These are phyloP conservation scores for Chrysoporthe deuterocubensis DNA, from an alignment of 2,329 filamentous ascomycete genomes.

Conservation along the genomic window DNA sequence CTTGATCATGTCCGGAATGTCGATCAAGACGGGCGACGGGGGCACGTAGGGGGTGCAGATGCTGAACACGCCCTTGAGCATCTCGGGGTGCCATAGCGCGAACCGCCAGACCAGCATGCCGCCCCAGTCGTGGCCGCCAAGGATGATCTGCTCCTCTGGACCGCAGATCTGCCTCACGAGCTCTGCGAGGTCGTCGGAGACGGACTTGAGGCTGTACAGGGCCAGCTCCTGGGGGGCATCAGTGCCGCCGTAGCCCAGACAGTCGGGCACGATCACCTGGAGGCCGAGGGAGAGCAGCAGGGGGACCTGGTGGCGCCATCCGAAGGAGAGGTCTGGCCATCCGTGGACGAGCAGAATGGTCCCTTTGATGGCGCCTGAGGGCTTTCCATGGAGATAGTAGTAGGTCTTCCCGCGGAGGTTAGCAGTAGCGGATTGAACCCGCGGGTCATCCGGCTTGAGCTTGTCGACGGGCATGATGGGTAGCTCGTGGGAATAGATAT, in stretches of 20 bases:
- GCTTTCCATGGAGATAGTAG: constrained; percentile 63
- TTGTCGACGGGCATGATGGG: constrained; percentile 58
- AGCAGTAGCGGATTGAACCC: constrained; percentile 67
- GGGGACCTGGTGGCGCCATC: constrained; percentile 90
- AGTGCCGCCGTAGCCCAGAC: constrained; percentile 84
- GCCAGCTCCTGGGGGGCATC: constrained; percentile 65
- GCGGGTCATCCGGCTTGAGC: constrained; percentile 67
- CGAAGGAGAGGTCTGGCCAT: constrained; percentile 81
- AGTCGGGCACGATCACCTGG: constrained; percentile 81
- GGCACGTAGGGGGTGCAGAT: constrained; percentile 77
- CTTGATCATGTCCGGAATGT: constrained; percentile 61
- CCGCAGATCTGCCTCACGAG: constrained; percentile 61
- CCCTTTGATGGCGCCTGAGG: constrained; percentile 41
- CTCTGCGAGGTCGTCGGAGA: constrained; percentile 74
- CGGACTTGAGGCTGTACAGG: constrained; percentile 73
- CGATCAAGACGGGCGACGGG: constrained; percentile 55
- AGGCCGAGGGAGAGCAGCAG: constrained; percentile 72
- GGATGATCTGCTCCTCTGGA: constrained; percentile 62
- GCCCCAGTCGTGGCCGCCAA: constrained; percentile 94
- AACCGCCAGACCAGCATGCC: constrained; percentile 75
- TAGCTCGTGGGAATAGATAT: too few species aligned
- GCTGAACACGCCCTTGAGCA: constrained; percentile 76
- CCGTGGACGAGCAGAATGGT: constrained; percentile 64
- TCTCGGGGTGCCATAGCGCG: constrained; percentile 71
- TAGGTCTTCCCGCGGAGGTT: constrained; percentile 73